Conservation (phyloP, 371 early-diverging fungal species). For the Mortierella sp. region DNA sequence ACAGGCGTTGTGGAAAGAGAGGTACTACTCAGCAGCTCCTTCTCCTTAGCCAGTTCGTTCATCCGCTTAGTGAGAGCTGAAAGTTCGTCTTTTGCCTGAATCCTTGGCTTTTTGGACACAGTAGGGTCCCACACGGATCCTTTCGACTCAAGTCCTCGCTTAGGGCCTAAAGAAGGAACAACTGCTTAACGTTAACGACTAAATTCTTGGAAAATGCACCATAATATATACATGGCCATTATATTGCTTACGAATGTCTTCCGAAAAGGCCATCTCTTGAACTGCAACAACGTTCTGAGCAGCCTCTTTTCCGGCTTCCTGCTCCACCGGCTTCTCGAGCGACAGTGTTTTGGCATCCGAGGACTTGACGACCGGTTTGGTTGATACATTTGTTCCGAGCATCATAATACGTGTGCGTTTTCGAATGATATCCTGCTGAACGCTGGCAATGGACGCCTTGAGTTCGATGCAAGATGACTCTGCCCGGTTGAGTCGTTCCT, state of each 20-base stretch:
- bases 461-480: constrained; percentile 4
- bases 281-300: background rate
- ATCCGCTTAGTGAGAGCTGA: constrained; percentile 35
- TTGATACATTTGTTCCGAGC: constrained; percentile 10
- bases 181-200: background rate
- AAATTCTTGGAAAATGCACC: too few species aligned
- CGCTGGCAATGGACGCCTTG: constrained; percentile 15
- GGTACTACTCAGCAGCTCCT: background rate
- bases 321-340: background rate
- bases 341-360: background rate
- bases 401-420: constrained; percentile 35
- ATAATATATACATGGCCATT: too few species aligned
- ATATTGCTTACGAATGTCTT: background rate
- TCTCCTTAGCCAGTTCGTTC: constrained; percentile 30
- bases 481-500: constrained; percentile 4
- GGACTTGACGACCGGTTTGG: background rate
- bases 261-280: background rate
- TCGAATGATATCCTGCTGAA: constrained; percentile 35
- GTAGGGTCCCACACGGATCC: background rate
- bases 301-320: background rate
- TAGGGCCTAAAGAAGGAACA: constrained; percentile 1
- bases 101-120: constrained; percentile 31
- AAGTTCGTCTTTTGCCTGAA: constrained; percentile 22
- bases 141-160: constrained; percentile 12
- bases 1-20: background rate